A percentile compares a stretch with the other conserved stretches of the same genome.
phyloP scores from a whole-genome alignment of 805 yeast genomes.

The Wickerhamiella bombiphila region DNA sequence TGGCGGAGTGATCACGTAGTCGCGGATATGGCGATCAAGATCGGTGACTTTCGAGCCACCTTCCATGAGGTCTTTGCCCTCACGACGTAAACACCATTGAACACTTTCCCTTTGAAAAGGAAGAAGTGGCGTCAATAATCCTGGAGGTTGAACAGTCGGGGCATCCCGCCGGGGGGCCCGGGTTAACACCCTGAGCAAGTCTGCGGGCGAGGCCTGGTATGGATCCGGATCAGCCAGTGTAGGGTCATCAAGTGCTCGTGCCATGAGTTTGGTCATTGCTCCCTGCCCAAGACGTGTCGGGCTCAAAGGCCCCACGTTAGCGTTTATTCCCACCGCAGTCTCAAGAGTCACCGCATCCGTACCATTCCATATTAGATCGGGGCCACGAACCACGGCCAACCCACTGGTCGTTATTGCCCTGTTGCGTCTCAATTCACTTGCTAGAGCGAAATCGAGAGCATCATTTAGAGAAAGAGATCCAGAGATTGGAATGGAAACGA shows the following conservation, averaged over 20 bases:
- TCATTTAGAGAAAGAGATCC: neutral
- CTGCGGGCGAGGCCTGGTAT: conserved; percentile 7
- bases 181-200: conserved; percentile 10
- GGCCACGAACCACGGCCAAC: neutral
- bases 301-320: neutral
- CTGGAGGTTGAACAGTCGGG: conserved; percentile 9
- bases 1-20: conserved; percentile 17
- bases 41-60: conserved; percentile 12
- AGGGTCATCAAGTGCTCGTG: conserved; percentile 8
- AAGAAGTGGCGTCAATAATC: conserved; percentile 14
- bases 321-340: neutral
- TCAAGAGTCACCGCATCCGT: neutral
- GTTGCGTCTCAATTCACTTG: neutral
- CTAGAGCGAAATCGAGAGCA: neutral
- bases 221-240: conserved; percentile 8
- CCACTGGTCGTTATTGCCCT: neutral
- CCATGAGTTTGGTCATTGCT: conserved; percentile 6
- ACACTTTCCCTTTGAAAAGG: conserved; percentile 26
- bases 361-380: neutral
- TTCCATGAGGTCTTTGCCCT: conserved; percentile 20
- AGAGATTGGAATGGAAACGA: no score
- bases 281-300: neutral
- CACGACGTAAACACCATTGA: conserved; percentile 24
- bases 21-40: conserved; percentile 11
- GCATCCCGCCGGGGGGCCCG: neutral